Evolutionary conservation across 2,329 filamentous ascomycete genomes (phyloP).

Genomic region (Xylariaceae sp.): DNA sequence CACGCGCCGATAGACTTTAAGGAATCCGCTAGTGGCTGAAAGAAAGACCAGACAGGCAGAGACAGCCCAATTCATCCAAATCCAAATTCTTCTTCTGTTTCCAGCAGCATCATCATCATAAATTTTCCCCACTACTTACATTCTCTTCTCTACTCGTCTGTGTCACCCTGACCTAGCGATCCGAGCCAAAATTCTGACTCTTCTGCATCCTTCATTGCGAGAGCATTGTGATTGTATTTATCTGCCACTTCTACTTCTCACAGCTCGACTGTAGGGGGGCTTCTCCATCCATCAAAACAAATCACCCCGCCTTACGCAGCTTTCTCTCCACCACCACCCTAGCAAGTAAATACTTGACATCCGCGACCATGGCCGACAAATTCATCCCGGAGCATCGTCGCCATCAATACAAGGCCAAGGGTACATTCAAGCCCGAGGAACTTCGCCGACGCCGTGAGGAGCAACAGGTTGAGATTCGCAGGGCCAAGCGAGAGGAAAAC

Average conservation of each 20-base stretch:
- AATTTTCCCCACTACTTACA: slow-evolving; percentile 28
- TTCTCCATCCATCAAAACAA: slow-evolving; percentile 32
- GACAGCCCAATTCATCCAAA: slow-evolving; percentile 29
- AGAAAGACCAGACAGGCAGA: slow-evolving; percentile 31
- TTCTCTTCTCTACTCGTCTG: background rate
- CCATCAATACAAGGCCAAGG: slow-evolving; percentile 99
- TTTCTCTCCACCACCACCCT: slow-evolving; percentile 18
- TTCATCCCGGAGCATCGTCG: slow-evolving; percentile 99
- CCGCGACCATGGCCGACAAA: slow-evolving; percentile 86
- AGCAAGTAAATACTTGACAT: slow-evolving; percentile 18
- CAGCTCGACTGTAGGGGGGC: slow-evolving; percentile 10
- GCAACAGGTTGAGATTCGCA: slow-evolving; percentile 98
- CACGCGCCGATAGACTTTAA: background rate
- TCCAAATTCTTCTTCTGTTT: slow-evolving; percentile 35
- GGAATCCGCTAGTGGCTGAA: slow-evolving; percentile 31
- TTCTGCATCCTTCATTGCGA: background rate
- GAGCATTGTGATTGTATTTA: background rate
- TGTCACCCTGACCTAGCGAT: background rate
- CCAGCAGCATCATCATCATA: slow-evolving; percentile 33
- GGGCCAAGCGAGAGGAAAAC: slow-evolving; percentile 98
- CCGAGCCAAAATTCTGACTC: background rate
- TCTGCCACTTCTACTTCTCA: slow-evolving; percentile 1
- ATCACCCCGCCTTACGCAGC: slow-evolving; percentile 35
- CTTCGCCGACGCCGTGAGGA: slow-evolving; percentile 97
- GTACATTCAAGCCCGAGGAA: slow-evolving; percentile 98